phyloP scores from a whole-genome alignment of 176 grass and related monocot genomes.

The Dactylis glomerata region DNA sequence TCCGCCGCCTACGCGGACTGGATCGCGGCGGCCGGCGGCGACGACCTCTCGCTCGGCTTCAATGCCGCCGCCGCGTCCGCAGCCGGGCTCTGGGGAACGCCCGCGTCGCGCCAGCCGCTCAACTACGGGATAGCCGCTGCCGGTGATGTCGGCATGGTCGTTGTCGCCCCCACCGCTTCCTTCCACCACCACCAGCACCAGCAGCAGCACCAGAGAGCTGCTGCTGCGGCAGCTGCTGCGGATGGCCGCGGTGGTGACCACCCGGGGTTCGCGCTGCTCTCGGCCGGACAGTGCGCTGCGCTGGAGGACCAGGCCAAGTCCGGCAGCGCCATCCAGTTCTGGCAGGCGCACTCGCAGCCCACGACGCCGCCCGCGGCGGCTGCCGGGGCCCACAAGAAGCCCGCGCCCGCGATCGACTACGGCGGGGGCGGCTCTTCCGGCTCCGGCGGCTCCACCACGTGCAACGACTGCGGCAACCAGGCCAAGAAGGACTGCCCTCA shows the following conservation, averaged over 20 bases:
- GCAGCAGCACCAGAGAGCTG: conserved; percentile 34
- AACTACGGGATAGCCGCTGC: conserved; percentile 62
- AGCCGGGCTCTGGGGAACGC: conserved; percentile 36
- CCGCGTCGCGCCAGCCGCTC: conserved; percentile 36
- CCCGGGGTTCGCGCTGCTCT: conserved; percentile 65
- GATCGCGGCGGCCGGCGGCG: conserved; percentile 60
- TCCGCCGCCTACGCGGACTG: conserved; percentile 80
- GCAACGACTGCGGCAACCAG: conserved; percentile 89
- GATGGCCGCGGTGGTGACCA: conserved; percentile 23
- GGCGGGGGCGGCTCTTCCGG: conserved; percentile 19
- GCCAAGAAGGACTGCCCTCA: conserved; percentile 83
- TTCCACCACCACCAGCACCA: conserved; percentile 71
- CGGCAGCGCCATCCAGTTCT: conserved; percentile 66
- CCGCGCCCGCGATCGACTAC: conserved; percentile 41
- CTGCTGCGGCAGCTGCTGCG: neutral
- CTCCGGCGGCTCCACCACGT: conserved; percentile 28
- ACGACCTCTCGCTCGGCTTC: conserved; percentile 91
- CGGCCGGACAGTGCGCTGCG: conserved; percentile 51
- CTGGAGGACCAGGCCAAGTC: conserved; percentile 36
- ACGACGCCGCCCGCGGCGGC: neutral
- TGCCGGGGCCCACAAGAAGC: conserved; percentile 42
- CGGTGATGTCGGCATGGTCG: conserved; percentile 64
- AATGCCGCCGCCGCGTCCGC: conserved; percentile 51
- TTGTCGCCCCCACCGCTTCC: conserved; percentile 53
- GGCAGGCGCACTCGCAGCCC: conserved; percentile 44